Percentiles rank a stretch among this genome's conserved stretches.
phyloP scores from a whole-genome alignment of 2,329 filamentous ascomycete genomes.

The Lachnellula willkommii region DNA sequence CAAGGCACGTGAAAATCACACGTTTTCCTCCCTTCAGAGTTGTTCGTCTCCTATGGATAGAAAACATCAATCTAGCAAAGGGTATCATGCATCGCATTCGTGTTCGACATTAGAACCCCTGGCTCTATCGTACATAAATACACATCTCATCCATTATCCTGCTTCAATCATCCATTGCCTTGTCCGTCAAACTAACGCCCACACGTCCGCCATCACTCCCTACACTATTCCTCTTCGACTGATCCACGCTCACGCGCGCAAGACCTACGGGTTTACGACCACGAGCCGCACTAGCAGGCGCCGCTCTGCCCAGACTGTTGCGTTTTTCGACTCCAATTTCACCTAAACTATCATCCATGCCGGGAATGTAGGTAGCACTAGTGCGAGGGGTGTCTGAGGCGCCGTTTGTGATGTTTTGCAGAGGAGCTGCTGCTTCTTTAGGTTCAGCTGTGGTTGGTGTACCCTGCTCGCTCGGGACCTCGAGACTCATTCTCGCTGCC shows the following conservation, averaged over 20 bases:
- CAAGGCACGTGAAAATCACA: background rate
- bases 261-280: constrained; percentile 32
- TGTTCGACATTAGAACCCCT: constrained; percentile 14
- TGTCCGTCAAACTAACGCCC: constrained; percentile 66
- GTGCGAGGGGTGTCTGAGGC: constrained; percentile 21
- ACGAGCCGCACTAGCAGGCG: constrained; percentile 45
- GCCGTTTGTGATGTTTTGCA: constrained; percentile 8
- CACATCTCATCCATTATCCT: background rate
- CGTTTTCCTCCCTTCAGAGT: background rate
- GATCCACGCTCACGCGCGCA: constrained; percentile 30
- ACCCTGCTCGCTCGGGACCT: constrained; percentile 56
- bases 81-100: constrained; percentile 22
- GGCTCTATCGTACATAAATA: constrained; percentile 22
- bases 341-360: constrained; percentile 21
- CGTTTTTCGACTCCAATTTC: constrained; percentile 50
- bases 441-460: constrained; percentile 18
- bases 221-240: constrained; percentile 28
- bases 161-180: constrained; percentile 68
- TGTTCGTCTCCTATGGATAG: background rate
- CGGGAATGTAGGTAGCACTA: constrained; percentile 30
- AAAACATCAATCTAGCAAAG: constrained; percentile 1
- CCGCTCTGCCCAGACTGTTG: constrained; percentile 56
- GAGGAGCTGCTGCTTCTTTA: constrained; percentile 14
- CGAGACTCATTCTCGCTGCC: constrained; percentile 60
- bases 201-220: constrained; percentile 33